Base-by-base conservation (phyloP, 331 rosid species). In the Telfairia occidentalis region DNA sequence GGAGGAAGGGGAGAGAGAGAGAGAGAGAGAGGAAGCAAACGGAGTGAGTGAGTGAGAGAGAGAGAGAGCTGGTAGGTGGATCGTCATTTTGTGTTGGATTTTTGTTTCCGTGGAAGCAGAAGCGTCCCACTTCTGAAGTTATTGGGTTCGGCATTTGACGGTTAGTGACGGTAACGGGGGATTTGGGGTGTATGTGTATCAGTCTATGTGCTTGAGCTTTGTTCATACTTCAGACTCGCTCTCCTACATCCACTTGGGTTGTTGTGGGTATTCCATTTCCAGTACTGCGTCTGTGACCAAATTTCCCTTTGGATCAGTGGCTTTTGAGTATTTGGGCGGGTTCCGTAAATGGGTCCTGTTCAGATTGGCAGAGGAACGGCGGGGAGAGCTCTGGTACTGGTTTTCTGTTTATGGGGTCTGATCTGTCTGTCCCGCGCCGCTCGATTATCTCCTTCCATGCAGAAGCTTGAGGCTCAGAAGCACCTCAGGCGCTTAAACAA, bases 401-500 rank as follows among this genome's bases (percentile, higher is more conserved):
- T 75, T 43, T 58, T 87, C 64, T 81, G 78, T 58, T 78, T 85
- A 21, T 83, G 78, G 91, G 83, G 80, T 78, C 67, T 85, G 48
- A 73, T 82, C 85, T 79, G 82, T 24, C 24, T 79, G 2, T 83
- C 91, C 24, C 78, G 74, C 18, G 87, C 89, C 5, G 66, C 87
- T 67, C 85, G 96, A 71, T 80, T 86, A 16, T 48, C 85, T 79
- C 75, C 73, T 77, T 84, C 92, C 34, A 76, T 79, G 75, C 92
- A 87, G 74, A 85, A 80, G 28, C 78, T 89, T 60, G 89, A 89
- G 75, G 78, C 86, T 49, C 79, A 65, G 69, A 89, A 80, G 84
- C 96, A 87, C 77, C 81, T 87, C 88, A 84, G 85, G 45, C 96
- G 92, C 15, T 73, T 89, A 45, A 89, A 89, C 84, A 89, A 89